Evolutionary conservation across 2,329 filamentous ascomycete species (phyloP).

Genomic region (Colletotrichum sp.): DNA sequence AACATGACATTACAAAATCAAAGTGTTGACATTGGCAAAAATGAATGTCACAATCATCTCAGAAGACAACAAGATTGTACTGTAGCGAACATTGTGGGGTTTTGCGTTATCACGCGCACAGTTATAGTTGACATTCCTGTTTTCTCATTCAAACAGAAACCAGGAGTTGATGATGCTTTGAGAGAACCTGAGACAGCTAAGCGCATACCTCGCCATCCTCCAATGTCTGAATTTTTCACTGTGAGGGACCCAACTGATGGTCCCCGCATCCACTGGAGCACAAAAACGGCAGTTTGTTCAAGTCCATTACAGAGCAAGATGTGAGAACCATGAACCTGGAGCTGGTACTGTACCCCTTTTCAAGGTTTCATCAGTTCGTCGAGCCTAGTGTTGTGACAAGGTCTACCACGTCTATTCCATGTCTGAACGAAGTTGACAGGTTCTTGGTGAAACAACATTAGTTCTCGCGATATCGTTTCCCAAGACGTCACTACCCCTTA

Average conservation of each 20-base stretch:
- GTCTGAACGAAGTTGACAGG: neutral
- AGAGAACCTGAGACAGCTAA: neutral
- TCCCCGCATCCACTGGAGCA: neutral
- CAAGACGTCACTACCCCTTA: neutral
- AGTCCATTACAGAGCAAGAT: neutral
- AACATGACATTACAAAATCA: too few species aligned
- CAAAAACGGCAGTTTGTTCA: neutral
- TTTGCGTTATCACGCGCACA: neutral
- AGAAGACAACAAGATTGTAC: neutral
- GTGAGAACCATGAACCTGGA: neutral
- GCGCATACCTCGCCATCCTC: neutral
- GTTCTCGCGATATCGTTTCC: neutral
- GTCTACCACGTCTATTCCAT: neutral
- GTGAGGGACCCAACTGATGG: neutral
- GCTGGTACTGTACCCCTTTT: neutral
- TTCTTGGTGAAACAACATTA: neutral
- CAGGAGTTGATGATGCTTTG: fast-evolving
- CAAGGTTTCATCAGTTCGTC: neutral
- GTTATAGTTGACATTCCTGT: fast-evolving
- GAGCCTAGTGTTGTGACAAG: neutral
- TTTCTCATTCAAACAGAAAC: neutral
- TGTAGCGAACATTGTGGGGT: fast-evolving
- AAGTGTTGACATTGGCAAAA: too few species aligned
- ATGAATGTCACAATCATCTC: too few species aligned
- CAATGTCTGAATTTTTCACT: neutral